These are phyloP conservation scores for Moricandia arvensis DNA, from an alignment of 345 rosid genomes.

Conservation along the genomic window DNA sequence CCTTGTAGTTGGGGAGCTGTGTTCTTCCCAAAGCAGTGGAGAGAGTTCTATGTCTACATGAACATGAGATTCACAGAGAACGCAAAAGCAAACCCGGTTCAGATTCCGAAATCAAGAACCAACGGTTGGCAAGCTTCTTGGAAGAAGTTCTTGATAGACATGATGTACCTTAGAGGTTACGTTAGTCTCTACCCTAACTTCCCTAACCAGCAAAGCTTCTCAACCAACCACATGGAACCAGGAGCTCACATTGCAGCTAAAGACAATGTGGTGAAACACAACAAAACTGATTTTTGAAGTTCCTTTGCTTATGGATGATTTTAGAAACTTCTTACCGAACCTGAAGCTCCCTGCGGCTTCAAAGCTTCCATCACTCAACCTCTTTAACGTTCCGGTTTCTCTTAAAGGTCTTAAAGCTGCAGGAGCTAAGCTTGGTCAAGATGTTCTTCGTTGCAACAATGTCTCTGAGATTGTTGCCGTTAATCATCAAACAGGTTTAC, in stretches of 20 bases:
- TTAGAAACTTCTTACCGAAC: conserved; percentile 62
- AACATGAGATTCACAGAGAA: conserved; percentile 94
- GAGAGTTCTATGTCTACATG: conserved; percentile 98
- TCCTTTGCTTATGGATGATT: conserved; percentile 75
- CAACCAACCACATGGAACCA: conserved; percentile 98
- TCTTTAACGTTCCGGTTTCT: conserved; percentile 85
- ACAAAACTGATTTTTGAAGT: conserved; percentile 87
- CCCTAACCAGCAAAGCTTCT: conserved; percentile 89
- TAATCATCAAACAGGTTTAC: conserved; percentile 79
- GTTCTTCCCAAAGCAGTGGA: conserved; percentile 99
- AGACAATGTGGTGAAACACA: conserved; percentile 80
- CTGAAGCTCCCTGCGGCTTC: conserved; percentile 80
- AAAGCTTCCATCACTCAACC: conserved; percentile 75
- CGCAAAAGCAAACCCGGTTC: conserved; percentile 87
- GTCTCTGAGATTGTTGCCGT: conserved; percentile 73
- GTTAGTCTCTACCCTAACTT: conserved; percentile 94
- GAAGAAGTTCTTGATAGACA: conserved; percentile 94
- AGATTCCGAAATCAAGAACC: conserved; percentile 91
- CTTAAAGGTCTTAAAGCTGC: conserved; percentile 91
- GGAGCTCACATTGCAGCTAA: conserved; percentile 95
- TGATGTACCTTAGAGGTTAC: conserved; percentile 97
- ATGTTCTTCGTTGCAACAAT: conserved; percentile 74
- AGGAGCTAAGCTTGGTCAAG: conserved; percentile 92
- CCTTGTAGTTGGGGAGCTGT: conserved; percentile 99
- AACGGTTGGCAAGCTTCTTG: conserved; percentile 99